phyloP scores from a whole-genome alignment of 495 filamentous ascomycete genomes.

The Neurospora tetrasperma region DNA sequence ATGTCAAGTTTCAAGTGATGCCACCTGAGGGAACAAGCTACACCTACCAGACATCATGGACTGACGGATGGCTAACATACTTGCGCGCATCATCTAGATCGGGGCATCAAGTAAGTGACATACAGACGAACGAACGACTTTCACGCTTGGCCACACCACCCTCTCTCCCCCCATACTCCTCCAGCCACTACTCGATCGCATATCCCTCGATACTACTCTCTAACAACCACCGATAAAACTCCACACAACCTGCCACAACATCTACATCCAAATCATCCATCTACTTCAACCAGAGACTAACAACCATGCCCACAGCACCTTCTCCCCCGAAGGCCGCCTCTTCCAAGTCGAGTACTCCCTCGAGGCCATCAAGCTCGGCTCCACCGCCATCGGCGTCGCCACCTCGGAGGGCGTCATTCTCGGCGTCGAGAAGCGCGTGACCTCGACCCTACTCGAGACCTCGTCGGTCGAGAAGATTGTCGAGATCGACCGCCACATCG shows the following conservation, averaged over 20 bases:
- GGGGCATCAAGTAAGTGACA: constrained; percentile 86
- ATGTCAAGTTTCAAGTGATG: neutral
- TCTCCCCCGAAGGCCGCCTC: constrained; percentile 98
- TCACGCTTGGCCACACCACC: neutral
- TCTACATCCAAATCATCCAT: neutral
- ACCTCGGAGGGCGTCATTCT: constrained; percentile 89
- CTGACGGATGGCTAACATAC: neutral
- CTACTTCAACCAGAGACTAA: constrained; percentile 1
- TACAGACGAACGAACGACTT: neutral
- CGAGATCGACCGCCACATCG: constrained; percentile 96
- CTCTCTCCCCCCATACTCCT: constrained; percentile 1
- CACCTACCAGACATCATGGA: neutral
- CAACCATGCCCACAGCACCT: constrained; percentile 56
- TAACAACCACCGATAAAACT: neutral
- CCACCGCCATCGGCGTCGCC: constrained; percentile 94
- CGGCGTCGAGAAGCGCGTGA: constrained; percentile 98
- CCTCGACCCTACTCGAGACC: constrained; percentile 90
- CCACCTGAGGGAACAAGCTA: neutral
- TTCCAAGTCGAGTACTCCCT: constrained; percentile 99
- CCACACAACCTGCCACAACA: neutral
- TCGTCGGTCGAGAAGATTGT: constrained; percentile 98
- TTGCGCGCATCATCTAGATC: constrained; percentile 51
- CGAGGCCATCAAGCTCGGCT: constrained; percentile 98
- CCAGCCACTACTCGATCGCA: neutral
- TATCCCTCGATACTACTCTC: neutral